Percentiles rank a stretch among this genome's conserved stretches.
Evolutionary conservation across 2,329 filamentous ascomycete genomes (phyloP).

Genomic region (Fusarium sp.): DNA sequence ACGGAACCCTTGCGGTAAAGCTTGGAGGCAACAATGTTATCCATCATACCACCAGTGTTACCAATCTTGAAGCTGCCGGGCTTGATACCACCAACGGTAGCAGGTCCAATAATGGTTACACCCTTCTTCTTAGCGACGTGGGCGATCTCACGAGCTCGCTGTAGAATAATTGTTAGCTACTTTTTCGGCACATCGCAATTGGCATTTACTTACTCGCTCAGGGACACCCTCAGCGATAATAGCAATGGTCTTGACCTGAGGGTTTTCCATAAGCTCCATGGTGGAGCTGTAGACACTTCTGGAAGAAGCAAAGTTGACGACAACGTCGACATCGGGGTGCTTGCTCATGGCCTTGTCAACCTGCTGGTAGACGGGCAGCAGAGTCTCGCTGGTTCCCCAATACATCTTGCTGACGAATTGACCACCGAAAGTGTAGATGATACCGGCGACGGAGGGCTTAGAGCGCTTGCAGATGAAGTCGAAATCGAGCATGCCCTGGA

Average conservation of each 20-base stretch:
- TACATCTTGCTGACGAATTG: conserved; percentile 99
- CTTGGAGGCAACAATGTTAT: conserved; percentile 99
- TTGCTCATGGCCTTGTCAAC: conserved; percentile 93
- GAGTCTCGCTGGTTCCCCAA: conserved; percentile 99
- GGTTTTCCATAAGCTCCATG: conserved; percentile 97
- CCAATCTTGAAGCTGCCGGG: conserved; percentile 99
- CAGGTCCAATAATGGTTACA: conserved; percentile 97
- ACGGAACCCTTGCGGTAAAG: conserved; percentile 99
- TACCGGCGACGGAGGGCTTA: conserved; percentile 95
- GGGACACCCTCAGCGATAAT: conserved; percentile 99
- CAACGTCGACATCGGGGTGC: conserved; percentile 95
- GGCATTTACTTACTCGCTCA: conserved; percentile 78
- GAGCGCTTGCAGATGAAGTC: conserved; percentile 99
- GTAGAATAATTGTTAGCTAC: conserved; percentile 29
- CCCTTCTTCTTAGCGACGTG: conserved; percentile 98
- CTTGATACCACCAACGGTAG: conserved; percentile 99
- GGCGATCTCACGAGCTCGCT: conserved; percentile 98
- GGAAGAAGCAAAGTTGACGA: conserved; percentile 99
- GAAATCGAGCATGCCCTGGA: conserved; percentile 97
- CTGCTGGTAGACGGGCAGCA: conserved; percentile 97
- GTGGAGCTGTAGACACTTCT: conserved; percentile 98
- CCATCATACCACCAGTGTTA: conserved; percentile 99
- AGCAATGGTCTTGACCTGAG: conserved; percentile 98
- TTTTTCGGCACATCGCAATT: conserved; percentile 7
- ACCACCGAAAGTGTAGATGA: conserved; percentile 99